Conservation (phyloP, 1,139 yeast genomes). For the Saccharomyces hybrid region DNA sequence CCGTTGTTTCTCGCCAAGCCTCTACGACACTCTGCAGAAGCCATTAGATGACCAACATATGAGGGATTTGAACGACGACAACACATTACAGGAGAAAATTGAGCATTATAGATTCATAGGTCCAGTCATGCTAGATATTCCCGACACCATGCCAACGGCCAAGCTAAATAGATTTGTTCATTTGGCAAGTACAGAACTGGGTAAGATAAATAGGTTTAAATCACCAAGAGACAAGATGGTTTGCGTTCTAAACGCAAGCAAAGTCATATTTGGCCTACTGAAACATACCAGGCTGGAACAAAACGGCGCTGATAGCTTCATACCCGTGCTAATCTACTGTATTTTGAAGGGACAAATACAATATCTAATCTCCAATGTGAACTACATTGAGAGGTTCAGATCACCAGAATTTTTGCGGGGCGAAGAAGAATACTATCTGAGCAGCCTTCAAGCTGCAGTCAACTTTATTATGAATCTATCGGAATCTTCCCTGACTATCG, state of each 20-base stretch:
- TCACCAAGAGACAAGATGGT: constrained; percentile 95
- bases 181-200: constrained; percentile 64
- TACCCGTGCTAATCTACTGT: constrained; percentile 78
- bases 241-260: constrained; percentile 84
- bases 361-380: constrained; percentile 65
- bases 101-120: constrained; percentile 67
- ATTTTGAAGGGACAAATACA: constrained; percentile 61
- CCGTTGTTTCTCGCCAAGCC: constrained; percentile 75
- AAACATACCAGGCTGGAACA: constrained; percentile 54
- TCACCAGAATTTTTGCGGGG: constrained; percentile 71
- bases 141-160: constrained; percentile 38
- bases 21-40: constrained; percentile 36
- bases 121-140: constrained; percentile 71
- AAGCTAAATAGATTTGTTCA: constrained; percentile 55
- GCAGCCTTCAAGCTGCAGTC: constrained; percentile 81
- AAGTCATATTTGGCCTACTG: constrained; percentile 80
- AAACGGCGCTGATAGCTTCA: constrained; percentile 89
- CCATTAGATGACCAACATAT: constrained; percentile 43
- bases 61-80: constrained; percentile 60
- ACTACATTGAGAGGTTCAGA: constrained; percentile 79
- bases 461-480: constrained; percentile 61
- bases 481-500: constrained; percentile 52
- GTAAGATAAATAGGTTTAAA: constrained; percentile 71
- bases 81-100: constrained; percentile 47
- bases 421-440: constrained; percentile 80